phyloP scores from a whole-genome alignment of 371 early-diverging fungal species.

The Saksenaea oblongispora region DNA sequence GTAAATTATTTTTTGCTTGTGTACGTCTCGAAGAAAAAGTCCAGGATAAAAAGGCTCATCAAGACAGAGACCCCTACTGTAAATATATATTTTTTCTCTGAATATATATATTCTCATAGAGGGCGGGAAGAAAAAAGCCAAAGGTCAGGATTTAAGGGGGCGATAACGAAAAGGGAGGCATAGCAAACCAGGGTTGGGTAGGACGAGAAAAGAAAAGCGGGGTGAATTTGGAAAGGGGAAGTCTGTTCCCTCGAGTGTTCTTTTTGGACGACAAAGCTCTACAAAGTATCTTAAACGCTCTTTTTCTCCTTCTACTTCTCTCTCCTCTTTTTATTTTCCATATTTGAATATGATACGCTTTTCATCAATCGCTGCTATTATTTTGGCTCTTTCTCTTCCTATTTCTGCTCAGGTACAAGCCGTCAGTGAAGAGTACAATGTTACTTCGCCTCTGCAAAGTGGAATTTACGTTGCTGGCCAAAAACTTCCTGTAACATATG shows the following conservation, averaged over 20 bases:
- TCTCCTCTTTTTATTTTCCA: background rate
- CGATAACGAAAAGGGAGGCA: constrained; percentile 5
- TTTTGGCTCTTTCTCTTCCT: background rate
- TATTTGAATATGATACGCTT: background rate
- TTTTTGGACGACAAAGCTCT: background rate
- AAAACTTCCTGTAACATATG: constrained; percentile 28
- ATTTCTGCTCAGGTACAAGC: constrained; percentile 11
- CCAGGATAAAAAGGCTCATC: too few relatives aligned
- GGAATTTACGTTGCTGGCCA: constrained; percentile 27
- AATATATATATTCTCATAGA: background rate
- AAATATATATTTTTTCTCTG: too few relatives aligned
- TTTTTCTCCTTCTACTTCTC: background rate
- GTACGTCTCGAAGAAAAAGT: background rate
- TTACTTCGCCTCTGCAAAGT: constrained; percentile 23
- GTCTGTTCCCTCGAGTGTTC: background rate
- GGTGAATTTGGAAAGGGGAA: background rate
- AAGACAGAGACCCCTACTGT: too few relatives aligned
- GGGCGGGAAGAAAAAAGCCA: background rate
- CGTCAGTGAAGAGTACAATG: constrained; percentile 17
- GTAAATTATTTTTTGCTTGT: background rate
- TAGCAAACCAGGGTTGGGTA: background rate
- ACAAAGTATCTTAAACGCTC: background rate
- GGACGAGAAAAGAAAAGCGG: too few relatives aligned
- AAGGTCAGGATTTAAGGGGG: background rate
- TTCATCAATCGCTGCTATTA: background rate